Conservation (phyloP, 441 rosid genomes). For the Bocquillonia castaneifolia region DNA sequence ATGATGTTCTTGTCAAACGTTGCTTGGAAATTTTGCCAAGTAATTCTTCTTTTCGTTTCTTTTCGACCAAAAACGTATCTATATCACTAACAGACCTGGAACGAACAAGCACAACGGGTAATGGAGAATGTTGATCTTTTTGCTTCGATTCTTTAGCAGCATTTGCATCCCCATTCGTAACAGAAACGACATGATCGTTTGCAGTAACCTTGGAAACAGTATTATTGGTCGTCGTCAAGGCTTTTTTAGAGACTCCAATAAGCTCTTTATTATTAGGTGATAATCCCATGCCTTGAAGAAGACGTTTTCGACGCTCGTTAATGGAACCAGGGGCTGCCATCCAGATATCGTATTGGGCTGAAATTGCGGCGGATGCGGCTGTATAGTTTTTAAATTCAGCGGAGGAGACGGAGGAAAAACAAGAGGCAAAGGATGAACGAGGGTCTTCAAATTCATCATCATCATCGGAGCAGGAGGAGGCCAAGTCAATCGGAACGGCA, state of each 20-base stretch:
- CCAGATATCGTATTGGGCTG: constrained; percentile 72
- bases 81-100: constrained; percentile 73
- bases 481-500: constrained; percentile 38
- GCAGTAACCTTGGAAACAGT: constrained; percentile 28
- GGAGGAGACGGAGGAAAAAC: constrained; percentile 51
- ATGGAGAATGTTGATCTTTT: constrained; percentile 11
- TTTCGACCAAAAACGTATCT: constrained; percentile 41
- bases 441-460: constrained; percentile 61
- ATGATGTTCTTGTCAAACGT: constrained; percentile 54
- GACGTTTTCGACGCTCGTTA: constrained; percentile 66
- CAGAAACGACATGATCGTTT: not conserved
- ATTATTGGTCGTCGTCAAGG: constrained; percentile 20
- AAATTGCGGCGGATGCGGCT: constrained; percentile 25
- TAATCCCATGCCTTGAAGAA: constrained; percentile 77
- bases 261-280: constrained; percentile 38
- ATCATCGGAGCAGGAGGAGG: constrained; percentile 58
- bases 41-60: constrained; percentile 51
- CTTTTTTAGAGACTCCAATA: constrained; percentile 21
- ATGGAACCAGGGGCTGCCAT: constrained; percentile 85
- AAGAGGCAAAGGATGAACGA: constrained; percentile 60
- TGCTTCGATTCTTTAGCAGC: constrained; percentile 8
- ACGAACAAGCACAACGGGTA: constrained; percentile 43
- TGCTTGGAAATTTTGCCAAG: constrained; percentile 64
- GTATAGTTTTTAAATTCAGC: constrained; percentile 31
- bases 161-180: not conserved